Evolutionary conservation across 768 basidiomycete genomes (phyloP).

Genomic region (Pseudohyphozyma bogoriensis): DNA sequence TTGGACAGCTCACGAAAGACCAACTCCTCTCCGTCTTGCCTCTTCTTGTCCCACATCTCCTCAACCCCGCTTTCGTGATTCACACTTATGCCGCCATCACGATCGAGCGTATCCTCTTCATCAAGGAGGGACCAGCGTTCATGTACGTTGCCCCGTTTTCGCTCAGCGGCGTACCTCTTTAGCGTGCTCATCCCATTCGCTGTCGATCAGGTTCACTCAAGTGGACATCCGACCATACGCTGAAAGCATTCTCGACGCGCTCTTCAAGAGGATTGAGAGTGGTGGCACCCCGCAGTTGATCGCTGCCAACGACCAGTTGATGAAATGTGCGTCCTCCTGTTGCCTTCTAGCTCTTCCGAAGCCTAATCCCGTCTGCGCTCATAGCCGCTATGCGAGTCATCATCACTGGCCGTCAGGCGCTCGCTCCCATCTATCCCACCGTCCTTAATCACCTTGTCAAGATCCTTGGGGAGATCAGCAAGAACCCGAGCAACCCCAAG

Average conservation of each 20-base stretch:
- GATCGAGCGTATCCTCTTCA: constrained; percentile 88
- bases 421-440: constrained; percentile 57
- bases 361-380: not conserved
- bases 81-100: constrained; percentile 96
- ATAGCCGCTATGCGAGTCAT: constrained; percentile 90
- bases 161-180: no score
- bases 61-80: constrained; percentile 75
- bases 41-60: constrained; percentile 67
- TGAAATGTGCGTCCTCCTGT: constrained; percentile 66
- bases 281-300: constrained; percentile 78
- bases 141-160: constrained; percentile 48
- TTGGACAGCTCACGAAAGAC: constrained; percentile 80
- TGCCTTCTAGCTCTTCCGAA: not conserved
- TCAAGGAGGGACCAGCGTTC: constrained; percentile 64
- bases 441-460: constrained; percentile 63
- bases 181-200: not conserved
- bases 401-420: constrained; percentile 68
- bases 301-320: constrained; percentile 93
- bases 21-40: constrained; percentile 88
- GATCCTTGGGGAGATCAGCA: constrained; percentile 78
- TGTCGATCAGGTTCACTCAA: constrained; percentile 59
- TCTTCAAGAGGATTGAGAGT: constrained; percentile 68
- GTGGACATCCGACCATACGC: constrained; percentile 78
- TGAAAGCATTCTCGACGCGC: constrained; percentile 52
- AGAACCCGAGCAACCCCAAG: constrained; percentile 93